A percentile compares a stretch with the other conserved stretches of the same genome.
phyloP scores from a whole-genome alignment of 495 filamentous ascomycete species.

The Penicillium pulvis region DNA sequence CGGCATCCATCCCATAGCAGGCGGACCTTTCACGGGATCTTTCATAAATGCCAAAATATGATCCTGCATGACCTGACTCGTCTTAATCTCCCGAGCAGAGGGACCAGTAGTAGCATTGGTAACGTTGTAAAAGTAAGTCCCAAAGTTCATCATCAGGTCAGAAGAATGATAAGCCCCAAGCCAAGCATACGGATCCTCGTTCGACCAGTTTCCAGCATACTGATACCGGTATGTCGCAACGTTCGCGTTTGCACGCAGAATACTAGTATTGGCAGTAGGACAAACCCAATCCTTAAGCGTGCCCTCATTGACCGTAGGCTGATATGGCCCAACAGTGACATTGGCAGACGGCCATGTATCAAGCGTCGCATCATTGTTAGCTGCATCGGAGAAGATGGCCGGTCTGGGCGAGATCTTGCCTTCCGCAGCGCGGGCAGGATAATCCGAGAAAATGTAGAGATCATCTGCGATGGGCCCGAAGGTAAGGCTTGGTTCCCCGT shows the following conservation, averaged over 20 bases:
- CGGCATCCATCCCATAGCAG: constrained; percentile 26
- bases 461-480: too few relatives aligned
- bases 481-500: too few relatives aligned
- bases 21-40: constrained; percentile 40
- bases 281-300: constrained; percentile 1
- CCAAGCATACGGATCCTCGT: constrained; percentile 40
- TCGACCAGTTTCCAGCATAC: constrained; percentile 51
- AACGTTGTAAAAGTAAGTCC: constrained; percentile 26
- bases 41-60: constrained; percentile 43
- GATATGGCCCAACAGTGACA: too few relatives aligned
- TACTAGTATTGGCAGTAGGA: constrained; percentile 14
- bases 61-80: constrained; percentile 45
- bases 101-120: constrained; percentile 12
- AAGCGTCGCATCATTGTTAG: background rate
- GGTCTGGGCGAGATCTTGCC: constrained; percentile 13
- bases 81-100: constrained; percentile 34
- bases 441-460: constrained; percentile 4
- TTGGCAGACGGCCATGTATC: too few relatives aligned
- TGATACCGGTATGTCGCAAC: constrained; percentile 41
- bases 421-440: constrained; percentile 13
- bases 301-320: too few relatives aligned
- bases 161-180: constrained; percentile 46
- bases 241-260: constrained; percentile 16
- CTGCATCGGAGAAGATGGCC: constrained; percentile 10
- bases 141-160: constrained; percentile 48